Base-by-base conservation (phyloP, 345 rosid genomes). In the Acer yangbiense region DNA sequence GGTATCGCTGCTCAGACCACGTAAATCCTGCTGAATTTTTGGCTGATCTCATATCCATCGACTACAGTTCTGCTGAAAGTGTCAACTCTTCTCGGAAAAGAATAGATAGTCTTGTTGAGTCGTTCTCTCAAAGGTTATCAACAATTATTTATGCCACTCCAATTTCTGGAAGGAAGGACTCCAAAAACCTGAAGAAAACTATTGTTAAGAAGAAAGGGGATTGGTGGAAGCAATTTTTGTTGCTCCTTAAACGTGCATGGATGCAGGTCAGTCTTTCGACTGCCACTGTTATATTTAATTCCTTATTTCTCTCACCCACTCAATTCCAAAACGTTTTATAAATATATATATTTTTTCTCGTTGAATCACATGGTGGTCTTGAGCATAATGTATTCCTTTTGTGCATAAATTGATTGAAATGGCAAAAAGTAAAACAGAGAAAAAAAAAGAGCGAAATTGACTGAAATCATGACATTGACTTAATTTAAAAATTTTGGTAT, bases 1-100 rank as follows among this genome's bases (percentile, higher is more conserved):
- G 99, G 89, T 92, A 91, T 65, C 76, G 11, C 69, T 96, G 98
- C 85, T 93, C 95, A 58, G 98, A 87, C 76, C 98, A 91, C 52
- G 91, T 89, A 74, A 96, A 96, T 79, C 99, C 99, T 81, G 99
- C 99, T 17, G 97, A 96, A 86, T 96, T 96, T 85, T 86, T 93
- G 84, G 99, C 99, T 81, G 98, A 94, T 87, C 99, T 94, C 80
- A 94, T 96, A 85, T 91, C 99, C 46, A 55, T 92, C 69, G 99
- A 96, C 84, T 94, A 93, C 83, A 90, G 95, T 82, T 91, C 98
- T 78, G 82, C 90, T 23, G 98, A 92, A 63, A 91, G 91, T 86
- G 95, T 88, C 57, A 83, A 80, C 83, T 79, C 88, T 76, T 96
- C 99, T 43, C 88, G 78, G 85, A 93, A 96, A 89, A 92, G 97